A percentile compares a stretch with the other conserved stretches of the same genome.
Evolutionary conservation across 768 basidiomycete species (phyloP).

Genomic region (Erythrobasidium yunnanense): DNA sequence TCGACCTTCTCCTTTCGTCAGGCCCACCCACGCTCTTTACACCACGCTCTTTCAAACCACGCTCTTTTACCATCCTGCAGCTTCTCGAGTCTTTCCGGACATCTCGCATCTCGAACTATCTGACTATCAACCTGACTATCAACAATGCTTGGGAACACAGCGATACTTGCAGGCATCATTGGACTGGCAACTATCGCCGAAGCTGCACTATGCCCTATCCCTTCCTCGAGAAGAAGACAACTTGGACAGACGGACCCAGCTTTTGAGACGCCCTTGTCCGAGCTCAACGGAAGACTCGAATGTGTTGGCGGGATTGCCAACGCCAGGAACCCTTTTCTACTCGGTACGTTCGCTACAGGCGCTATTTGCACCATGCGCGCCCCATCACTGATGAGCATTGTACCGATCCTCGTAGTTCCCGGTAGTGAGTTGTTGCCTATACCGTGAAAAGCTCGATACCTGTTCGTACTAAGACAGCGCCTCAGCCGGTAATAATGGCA

Average conservation of each 20-base stretch:
- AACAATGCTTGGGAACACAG: no score
- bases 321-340: constrained; percentile 14
- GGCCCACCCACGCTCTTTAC: no score
- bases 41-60: no score
- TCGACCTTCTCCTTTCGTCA: no score
- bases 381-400: neutral
- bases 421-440: constrained; percentile 8
- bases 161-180: neutral
- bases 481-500: constrained; percentile 24
- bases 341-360: neutral
- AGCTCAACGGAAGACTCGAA: neutral
- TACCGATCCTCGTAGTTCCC: neutral
- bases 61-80: no score
- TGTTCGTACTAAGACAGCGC: neutral
- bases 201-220: constrained; percentile 8
- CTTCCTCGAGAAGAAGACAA: constrained; percentile 3
- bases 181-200: neutral
- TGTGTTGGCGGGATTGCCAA: constrained; percentile 10
- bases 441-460: neutral
- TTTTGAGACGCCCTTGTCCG: neutral
- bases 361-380: neutral
- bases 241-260: neutral
- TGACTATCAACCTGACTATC: no score
- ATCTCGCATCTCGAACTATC: no score
- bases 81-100: no score